Percentiles rank a stretch among this genome's conserved stretches.
phyloP scores from a whole-genome alignment of 2,329 filamentous ascomycete genomes.

The Trichothecium sympodiale region DNA sequence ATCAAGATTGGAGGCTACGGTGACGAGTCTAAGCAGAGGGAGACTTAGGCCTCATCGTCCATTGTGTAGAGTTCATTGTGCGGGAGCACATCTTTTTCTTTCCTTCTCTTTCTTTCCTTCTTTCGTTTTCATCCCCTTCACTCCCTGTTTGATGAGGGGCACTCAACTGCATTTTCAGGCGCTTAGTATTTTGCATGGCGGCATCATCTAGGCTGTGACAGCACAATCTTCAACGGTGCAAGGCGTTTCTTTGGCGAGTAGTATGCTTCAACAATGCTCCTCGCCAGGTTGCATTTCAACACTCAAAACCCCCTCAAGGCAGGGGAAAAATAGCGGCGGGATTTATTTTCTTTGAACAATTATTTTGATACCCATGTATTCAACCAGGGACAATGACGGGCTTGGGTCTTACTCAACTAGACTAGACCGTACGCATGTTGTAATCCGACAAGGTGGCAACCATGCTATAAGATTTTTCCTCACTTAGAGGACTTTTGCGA shows the following conservation, averaged over 20 bases:
- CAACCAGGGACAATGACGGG: conserved; percentile 16
- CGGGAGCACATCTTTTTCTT: background rate
- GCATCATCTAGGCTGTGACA: conserved; percentile 1
- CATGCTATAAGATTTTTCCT: no score
- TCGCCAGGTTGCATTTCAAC: conserved; percentile 17
- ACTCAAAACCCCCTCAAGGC: conserved; percentile 7
- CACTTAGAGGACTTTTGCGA: background rate
- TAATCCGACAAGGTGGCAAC: no score
- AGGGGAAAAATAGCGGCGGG: background rate
- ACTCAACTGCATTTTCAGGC: conserved; percentile 21
- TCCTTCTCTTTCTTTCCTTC: conserved; percentile 4
- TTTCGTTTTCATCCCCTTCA: conserved; percentile 5
- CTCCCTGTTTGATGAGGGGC: conserved; percentile 7
- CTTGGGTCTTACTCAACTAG: conserved; percentile 18
- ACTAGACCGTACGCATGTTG: conserved; percentile 9
- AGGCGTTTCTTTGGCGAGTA: conserved; percentile 11
- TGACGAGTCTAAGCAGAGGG: conserved; percentile 34
- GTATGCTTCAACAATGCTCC: conserved; percentile 22
- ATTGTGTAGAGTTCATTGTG: conserved; percentile 5
- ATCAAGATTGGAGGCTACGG: conserved; percentile 45
- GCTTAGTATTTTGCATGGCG: conserved; percentile 8
- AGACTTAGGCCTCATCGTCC: conserved; percentile 11
- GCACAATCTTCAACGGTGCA: conserved; percentile 14
- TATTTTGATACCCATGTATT: conserved; percentile 23
- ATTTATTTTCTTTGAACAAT: conserved; percentile 6